Evolutionary conservation across 192 early-diverging fungal genomes (phyloP).

Genomic region (Gamsiella multidivaricata): DNA sequence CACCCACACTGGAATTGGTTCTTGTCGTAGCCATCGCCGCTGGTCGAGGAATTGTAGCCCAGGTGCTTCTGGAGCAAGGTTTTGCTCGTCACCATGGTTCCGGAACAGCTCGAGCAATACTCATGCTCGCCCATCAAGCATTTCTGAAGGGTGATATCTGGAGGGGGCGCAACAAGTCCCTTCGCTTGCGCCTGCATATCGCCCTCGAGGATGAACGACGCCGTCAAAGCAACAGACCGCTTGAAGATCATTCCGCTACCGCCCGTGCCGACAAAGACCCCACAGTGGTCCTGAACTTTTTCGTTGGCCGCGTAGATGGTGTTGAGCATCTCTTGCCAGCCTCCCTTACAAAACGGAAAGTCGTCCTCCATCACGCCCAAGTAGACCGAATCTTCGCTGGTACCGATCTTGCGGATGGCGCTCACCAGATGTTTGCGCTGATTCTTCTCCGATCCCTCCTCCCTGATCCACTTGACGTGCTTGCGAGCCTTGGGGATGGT

Average conservation of each 20-base stretch:
- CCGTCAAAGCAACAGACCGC: constrained; percentile 44
- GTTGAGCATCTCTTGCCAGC: constrained; percentile 63
- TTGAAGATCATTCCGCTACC: constrained; percentile 59
- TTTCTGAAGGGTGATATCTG: constrained; percentile 66
- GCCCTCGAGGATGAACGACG: constrained; percentile 37
- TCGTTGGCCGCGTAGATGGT: constrained; percentile 59
- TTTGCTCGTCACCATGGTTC: constrained; percentile 60
- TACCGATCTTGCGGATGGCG: constrained; percentile 52
- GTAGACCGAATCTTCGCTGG: constrained; percentile 54
- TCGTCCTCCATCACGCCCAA: constrained; percentile 64
- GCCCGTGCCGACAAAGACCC: constrained; percentile 66
- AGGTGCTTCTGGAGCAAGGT: constrained; percentile 64
- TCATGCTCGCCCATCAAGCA: constrained; percentile 60
- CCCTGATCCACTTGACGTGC: constrained; percentile 59
- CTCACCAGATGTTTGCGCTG: constrained; percentile 62
- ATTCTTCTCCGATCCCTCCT: constrained; percentile 59
- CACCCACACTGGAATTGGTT: constrained; percentile 68
- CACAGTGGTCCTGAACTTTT: constrained; percentile 59
- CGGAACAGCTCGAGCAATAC: constrained; percentile 56
- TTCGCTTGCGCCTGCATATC: constrained; percentile 7
- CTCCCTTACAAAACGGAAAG: constrained; percentile 61
- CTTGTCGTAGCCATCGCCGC: constrained; percentile 59
- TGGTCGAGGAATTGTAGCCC: constrained; percentile 66
- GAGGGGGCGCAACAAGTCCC: constrained; percentile 44
- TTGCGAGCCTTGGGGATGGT: constrained; percentile 55